Evolutionary conservation across 169 alveolate species (phyloP).

Genomic region (Cryptosporidium tyzzeri): DNA sequence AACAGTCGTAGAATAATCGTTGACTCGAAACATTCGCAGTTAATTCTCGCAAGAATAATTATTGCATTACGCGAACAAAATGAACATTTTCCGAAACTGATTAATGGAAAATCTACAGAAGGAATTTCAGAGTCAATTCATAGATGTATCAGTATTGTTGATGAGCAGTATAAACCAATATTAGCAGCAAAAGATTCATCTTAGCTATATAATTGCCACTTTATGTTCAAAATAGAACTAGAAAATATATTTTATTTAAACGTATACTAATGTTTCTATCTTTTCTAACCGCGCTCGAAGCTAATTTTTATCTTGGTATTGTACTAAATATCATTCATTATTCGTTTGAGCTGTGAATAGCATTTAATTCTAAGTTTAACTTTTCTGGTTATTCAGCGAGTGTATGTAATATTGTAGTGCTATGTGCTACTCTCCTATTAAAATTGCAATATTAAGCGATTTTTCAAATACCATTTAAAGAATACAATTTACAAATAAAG

Average conservation of each 20-base stretch:
- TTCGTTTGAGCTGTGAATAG: background rate
- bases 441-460: slow-evolving; percentile 13
- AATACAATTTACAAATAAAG: background rate
- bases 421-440: background rate
- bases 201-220: background rate
- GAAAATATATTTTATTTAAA: background rate
- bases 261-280: background rate
- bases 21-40: slow-evolving; percentile 50
- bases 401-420: background rate
- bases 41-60: slow-evolving; percentile 69
- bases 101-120: slow-evolving; percentile 31
- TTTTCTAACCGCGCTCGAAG: slow-evolving; percentile 26
- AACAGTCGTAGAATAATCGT: slow-evolving; percentile 32
- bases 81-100: slow-evolving; percentile 17
- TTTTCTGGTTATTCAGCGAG: background rate
- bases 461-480: background rate
- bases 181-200: background rate
- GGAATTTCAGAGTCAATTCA: slow-evolving; percentile 30
- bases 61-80: slow-evolving; percentile 44
- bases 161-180: slow-evolving; percentile 34
- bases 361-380: background rate
- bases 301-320: background rate
- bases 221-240: background rate
- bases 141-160: slow-evolving; percentile 57
- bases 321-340: background rate